A percentile compares a stretch with the other conserved stretches of the same genome.
Evolutionary conservation across 768 basidiomycete genomes (phyloP).

Genomic region (Arthromyces matolae): DNA sequence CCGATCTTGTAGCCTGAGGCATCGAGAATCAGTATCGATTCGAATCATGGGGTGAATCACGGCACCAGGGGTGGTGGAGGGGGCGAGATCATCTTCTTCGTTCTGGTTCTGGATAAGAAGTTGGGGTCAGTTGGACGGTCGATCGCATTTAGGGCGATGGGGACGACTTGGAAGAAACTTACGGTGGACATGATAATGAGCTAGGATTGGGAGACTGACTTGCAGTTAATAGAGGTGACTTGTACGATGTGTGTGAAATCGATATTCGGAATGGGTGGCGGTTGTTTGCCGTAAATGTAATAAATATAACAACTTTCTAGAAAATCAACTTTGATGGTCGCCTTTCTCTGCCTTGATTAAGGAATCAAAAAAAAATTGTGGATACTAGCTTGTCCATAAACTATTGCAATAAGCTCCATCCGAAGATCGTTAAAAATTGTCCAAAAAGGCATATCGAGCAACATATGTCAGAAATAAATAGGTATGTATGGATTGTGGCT

Average conservation of each 20-base stretch:
- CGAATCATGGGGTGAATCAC: conserved; percentile 4
- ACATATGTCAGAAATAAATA: conserved; percentile 13
- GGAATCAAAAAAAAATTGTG: no score
- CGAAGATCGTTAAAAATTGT: conserved; percentile 14
- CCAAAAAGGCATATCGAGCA: conserved; percentile 13
- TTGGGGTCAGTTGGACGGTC: conserved; percentile 3
- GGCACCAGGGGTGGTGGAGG: conserved; percentile 65
- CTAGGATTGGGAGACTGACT: conserved; percentile 22
- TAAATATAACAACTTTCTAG: no score
- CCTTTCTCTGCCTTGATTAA: conserved; percentile 46
- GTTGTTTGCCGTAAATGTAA: no score
- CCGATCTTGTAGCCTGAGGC: conserved; percentile 69
- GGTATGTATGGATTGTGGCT: no score
- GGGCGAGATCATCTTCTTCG: conserved; percentile 70
- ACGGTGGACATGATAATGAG: conserved; percentile 50
- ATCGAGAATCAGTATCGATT: conserved; percentile 8
- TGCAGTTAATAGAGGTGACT: no score
- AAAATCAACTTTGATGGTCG: no score
- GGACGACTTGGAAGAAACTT: conserved; percentile 17
- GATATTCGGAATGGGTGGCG: no score
- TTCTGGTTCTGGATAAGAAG: no score
- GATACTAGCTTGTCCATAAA: conserved; percentile 14
- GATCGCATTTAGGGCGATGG: background rate
- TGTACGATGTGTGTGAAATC: no score
- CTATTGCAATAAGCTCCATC: conserved; percentile 16